Base-by-base conservation (phyloP, 176 grass and related monocot genomes). In the Zea luxurians region DNA sequence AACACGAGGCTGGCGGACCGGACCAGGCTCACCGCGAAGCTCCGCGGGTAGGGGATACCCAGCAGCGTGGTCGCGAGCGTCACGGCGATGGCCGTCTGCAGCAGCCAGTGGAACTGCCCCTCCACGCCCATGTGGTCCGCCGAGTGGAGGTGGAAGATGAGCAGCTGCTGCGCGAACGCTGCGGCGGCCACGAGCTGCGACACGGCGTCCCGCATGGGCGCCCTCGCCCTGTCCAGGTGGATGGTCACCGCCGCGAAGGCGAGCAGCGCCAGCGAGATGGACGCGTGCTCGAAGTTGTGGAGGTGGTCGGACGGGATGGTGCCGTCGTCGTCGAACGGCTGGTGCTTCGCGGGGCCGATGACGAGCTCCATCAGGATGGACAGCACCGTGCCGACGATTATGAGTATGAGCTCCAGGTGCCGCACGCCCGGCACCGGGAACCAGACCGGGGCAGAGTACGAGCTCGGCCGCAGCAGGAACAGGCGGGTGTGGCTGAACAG, bases 261-360 rank as follows among this genome's bases (percentile, higher is more conserved):
- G 11, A 97, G 82, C 59, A 97, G 86, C 9, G 86, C 75, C 20
- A 97, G 83, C 46, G 94, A 97, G 86, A 97, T 88, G 82, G 94
- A 91, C n/a, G 94, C 89, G 79, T 97, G 94, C 91, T 97, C 91
- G 74, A 97, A 97, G 88, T 93, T 97, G 89, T 91, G 94, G 74
- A 97, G 94, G 73, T 97, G 94, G 76, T 93, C 12, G 15, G 91
- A 82, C 7, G 94, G 93, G 83, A 97, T 97, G 71, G 93, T 89
- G 43, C 90, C 88, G 62, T 97, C 93, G 40, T 75, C 64, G 73
- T 97, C 93, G 47, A 97, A 97, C 1, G 93, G 93, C 77, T 97
- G 90, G 83, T 97, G 93, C 62, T 48, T 87, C 54, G 74, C 90
- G 0, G 93, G 93, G 35, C 93, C 93, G 74, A 97, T 91, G 17